Evolutionary conservation across 139 green algal genomes (phyloP).

Genomic region (Chlorella sorokiniana): DNA sequence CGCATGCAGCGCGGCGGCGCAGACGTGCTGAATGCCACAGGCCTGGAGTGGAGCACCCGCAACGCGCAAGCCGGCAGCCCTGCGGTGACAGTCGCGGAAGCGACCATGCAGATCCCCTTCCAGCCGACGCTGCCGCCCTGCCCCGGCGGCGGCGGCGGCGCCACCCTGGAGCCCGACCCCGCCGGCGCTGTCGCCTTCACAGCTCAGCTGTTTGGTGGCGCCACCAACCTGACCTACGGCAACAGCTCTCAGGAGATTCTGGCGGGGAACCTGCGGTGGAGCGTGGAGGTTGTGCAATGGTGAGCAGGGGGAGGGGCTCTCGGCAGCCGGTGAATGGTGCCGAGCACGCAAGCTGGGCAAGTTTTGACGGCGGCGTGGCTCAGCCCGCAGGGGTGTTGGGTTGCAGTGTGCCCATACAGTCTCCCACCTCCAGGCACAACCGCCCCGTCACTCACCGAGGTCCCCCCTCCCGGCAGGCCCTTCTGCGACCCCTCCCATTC

Average conservation of each 20-base stretch:
- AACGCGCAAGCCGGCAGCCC: neutral
- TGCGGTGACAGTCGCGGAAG: neutral
- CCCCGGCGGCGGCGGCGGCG: neutral
- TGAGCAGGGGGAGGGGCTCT: neutral
- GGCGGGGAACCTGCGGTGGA: slow-evolving; percentile 2
- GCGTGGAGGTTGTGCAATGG: neutral
- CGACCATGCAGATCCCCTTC: neutral
- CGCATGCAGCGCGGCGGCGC: neutral
- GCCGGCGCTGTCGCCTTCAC: neutral
- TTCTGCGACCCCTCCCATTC: slow-evolving; percentile 1
- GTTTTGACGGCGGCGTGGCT: no score
- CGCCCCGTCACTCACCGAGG: neutral
- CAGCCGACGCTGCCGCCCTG: neutral
- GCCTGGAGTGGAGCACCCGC: neutral
- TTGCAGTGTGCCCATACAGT: neutral
- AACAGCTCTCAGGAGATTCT: neutral
- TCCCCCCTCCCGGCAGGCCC: neutral
- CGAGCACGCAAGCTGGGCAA: no score
- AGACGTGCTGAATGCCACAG: neutral
- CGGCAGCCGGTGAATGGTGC: no score
- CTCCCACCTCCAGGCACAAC: neutral
- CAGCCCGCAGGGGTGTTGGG: neutral
- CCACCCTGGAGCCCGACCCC: neutral
- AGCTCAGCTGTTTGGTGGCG: slow-evolving; percentile 3
- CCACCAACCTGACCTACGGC: neutral